Base-by-base conservation (phyloP, 176 grass and related monocot species). In the Eragrostis nindensis region DNA sequence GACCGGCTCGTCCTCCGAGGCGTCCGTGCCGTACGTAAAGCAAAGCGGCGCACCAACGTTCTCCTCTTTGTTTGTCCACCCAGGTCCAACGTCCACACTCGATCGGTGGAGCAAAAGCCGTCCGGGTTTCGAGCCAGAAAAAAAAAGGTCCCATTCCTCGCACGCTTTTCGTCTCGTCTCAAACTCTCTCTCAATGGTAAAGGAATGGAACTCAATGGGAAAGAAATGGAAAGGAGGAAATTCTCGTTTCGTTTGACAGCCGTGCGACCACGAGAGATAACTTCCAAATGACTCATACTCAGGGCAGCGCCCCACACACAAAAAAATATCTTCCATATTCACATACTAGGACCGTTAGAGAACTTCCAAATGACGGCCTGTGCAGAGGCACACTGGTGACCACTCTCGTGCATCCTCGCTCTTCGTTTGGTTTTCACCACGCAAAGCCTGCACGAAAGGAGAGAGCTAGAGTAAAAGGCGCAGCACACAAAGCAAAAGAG, bases 331-430 rank as follows among this genome's bases (percentile, higher is more conserved):
- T 76, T 29, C 14, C n/a, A n/a, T n/a, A 12, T 30, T 22, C 12
- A 36, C 77, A 74, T 56, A n/a, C n/a, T n/a, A 65, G 77, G 70
- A 86, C 77, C 70, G 84, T 81, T 86, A 61, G 4, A 68, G 3
- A 68, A 40, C 62, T 68, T 81, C 77, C 70, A 3, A 68, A 22
- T 17, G 62, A 80, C 70, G 52, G 26, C 15, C 6, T 7, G 50
- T 42, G 32, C 1, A 36, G 32, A 36, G 4, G 32, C 32, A 36
- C 32, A 36, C 32, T 36, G 32, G 32, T 36, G n/a, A n/a, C n/a
- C n/a, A n/a, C n/a, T n/a, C 32, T 36, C 32, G 32, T 36, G 32
- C 32, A 4, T 36, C 2, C 32, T 36, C 32, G 1, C 32, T 1
- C 4, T 4, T 36, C 4, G 32, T 36, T 36, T 36, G 32, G 32